Conservation (phyloP, 805 yeast species). For the Metschnikowia cubensis region DNA sequence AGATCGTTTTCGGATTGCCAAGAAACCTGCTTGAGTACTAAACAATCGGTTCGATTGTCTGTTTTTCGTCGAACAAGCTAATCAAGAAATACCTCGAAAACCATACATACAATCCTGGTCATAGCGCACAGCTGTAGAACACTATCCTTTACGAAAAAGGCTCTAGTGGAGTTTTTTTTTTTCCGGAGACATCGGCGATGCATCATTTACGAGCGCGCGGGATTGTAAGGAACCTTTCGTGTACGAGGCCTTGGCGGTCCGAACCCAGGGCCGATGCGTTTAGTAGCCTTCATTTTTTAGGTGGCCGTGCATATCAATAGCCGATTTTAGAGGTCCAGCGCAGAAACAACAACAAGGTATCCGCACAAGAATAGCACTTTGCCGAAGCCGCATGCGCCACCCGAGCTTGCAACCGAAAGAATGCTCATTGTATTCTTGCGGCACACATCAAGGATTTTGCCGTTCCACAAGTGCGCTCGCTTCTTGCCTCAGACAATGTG, state of each 20-base stretch:
- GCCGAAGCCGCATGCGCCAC: not conserved
- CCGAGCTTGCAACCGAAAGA: too few species aligned
- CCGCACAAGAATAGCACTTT: not conserved
- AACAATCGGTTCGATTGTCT: not conserved
- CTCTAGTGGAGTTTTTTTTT: not conserved
- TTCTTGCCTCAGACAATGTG: too few species aligned
- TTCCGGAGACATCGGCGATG: constrained; percentile 1
- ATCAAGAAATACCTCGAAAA: too few species aligned
- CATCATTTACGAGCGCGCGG: not conserved
- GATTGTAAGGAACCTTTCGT: not conserved
- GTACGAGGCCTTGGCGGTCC: not conserved
- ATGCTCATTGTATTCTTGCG: too few species aligned
- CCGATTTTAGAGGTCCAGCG: not conserved
- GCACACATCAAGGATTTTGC: too few species aligned
- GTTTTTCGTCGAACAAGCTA: too few species aligned
- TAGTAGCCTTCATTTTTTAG: not conserved
- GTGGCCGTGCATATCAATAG: not conserved
- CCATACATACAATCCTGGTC: too few species aligned
- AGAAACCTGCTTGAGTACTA: not conserved
- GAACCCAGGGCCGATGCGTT: not conserved
- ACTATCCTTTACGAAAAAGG: not conserved
- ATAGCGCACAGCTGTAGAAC: too few species aligned
- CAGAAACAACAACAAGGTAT: too few species aligned
- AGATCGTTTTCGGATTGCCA: not conserved
- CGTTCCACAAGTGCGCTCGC: too few species aligned